Percentiles rank a stretch among this genome's conserved stretches.
Conservation (phyloP, 2,329 filamentous ascomycete genomes). For the Claviceps humidiphila region DNA sequence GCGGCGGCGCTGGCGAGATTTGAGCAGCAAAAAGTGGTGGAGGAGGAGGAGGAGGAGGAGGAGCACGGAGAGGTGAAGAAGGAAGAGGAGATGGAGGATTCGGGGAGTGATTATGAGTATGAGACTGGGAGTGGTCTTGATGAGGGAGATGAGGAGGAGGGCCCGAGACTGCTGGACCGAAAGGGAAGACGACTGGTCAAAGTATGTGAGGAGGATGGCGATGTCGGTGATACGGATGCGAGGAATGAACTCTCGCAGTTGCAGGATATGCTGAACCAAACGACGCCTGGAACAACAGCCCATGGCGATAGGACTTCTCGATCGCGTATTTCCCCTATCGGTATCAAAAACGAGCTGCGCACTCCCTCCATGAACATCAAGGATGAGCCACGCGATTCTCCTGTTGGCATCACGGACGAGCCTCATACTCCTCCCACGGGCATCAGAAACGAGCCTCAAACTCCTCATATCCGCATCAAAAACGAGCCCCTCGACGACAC, state of each 20-base stretch:
- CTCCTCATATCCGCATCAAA: not conserved
- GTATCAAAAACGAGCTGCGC: not conserved
- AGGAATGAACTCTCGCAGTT: slow-evolving; percentile 50
- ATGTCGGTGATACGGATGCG: slow-evolving; percentile 29
- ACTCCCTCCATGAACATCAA: not conserved
- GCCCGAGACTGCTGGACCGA: slow-evolving; percentile 48
- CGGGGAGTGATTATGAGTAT: slow-evolving; percentile 36
- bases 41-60: slow-evolving; percentile 10
- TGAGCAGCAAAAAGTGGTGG: slow-evolving; percentile 35
- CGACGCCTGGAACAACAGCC: slow-evolving; percentile 8
- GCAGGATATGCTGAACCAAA: slow-evolving; percentile 24
- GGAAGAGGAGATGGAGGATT: slow-evolving; percentile 20
- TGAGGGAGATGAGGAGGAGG: slow-evolving; percentile 46
- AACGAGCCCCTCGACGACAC: not conserved
- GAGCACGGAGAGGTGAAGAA: slow-evolving; percentile 24
- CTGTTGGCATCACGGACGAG: no score
- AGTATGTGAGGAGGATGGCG: slow-evolving; percentile 58
- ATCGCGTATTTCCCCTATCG: not conserved
- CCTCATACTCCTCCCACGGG: no score
- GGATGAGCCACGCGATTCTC: not conserved
- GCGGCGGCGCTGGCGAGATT: slow-evolving; percentile 67
- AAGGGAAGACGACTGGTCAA: slow-evolving; percentile 57
- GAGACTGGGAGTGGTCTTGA: slow-evolving; percentile 15
- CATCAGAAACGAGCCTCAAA: no score
- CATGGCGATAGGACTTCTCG: not conserved